These are phyloP conservation scores for Colletotrichum musae DNA, from an alignment of 2,329 filamentous ascomycete species.

Conservation along the genomic window DNA sequence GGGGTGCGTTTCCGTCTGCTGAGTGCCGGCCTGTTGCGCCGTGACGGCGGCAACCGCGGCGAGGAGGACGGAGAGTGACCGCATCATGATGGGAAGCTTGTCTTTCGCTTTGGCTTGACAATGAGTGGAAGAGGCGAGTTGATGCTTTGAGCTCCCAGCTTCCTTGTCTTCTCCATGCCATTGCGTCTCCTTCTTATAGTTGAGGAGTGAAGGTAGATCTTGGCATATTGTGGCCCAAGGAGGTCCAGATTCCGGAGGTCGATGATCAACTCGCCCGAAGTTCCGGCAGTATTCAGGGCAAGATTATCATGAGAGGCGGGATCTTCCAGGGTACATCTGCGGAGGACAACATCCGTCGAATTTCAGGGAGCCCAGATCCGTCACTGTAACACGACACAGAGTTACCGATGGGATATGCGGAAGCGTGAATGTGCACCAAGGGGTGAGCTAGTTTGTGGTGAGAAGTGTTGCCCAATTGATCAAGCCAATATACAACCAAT, in stretches of 20 bases:
- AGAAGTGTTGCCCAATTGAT: background rate
- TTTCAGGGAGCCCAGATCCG: background rate
- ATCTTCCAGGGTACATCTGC: background rate
- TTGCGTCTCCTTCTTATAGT: conserved; percentile 15
- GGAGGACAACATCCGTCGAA: conserved; percentile 18
- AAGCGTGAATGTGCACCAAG: background rate
- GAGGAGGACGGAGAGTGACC: conserved; percentile 24
- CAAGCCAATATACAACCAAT: conserved; percentile 17
- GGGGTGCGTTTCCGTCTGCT: conserved; percentile 45
- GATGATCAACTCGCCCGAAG: background rate
- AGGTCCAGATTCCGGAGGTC: conserved; percentile 12
- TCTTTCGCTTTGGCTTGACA: background rate
- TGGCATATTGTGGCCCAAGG: background rate
- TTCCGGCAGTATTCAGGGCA: background rate
- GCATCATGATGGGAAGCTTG: conserved; percentile 11
- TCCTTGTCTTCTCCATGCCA: too few species aligned
- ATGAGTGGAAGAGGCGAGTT: background rate
- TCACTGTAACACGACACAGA: background rate
- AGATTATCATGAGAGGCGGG: background rate
- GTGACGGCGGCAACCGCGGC: conserved; percentile 44
- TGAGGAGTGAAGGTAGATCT: background rate
- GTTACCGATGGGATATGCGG: too few species aligned
- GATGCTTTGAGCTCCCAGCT: background rate
- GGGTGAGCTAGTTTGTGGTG: too few species aligned
- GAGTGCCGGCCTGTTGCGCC: conserved; percentile 44